These are phyloP conservation scores for Russula emetica DNA, from an alignment of 768 basidiomycete genomes.

Conservation along the genomic window DNA sequence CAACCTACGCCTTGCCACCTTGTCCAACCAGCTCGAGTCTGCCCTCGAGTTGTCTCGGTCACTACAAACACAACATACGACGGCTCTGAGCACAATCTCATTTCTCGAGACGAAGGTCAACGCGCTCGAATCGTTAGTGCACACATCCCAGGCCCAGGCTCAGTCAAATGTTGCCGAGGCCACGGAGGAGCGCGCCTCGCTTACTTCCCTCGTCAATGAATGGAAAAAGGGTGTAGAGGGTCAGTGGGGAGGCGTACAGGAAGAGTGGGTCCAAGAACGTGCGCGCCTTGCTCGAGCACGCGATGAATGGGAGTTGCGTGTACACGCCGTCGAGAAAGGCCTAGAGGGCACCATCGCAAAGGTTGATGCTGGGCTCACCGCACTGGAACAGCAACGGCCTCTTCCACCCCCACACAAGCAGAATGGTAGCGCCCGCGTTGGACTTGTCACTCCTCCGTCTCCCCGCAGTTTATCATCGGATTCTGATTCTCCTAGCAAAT, in stretches of 20 bases:
- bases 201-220: constrained; percentile 53
- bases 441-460: constrained; percentile 71
- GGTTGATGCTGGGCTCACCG: constrained; percentile 36
- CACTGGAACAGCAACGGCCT: constrained; percentile 36
- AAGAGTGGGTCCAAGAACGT: constrained; percentile 80
- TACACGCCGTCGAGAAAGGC: constrained; percentile 49
- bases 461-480: constrained; percentile 68
- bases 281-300: constrained; percentile 67
- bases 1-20: constrained; percentile 53
- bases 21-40: constrained; percentile 69
- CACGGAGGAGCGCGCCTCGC: constrained; percentile 44
- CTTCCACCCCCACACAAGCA: constrained; percentile 23
- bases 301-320: constrained; percentile 74
- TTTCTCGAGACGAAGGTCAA: constrained; percentile 64
- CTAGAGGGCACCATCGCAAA: constrained; percentile 44
- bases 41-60: constrained; percentile 68
- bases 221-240: constrained; percentile 81
- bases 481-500: constrained; percentile 35
- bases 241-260: constrained; percentile 70
- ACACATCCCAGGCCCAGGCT: constrained; percentile 43
- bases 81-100: constrained; percentile 71
- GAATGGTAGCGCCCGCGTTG: constrained; percentile 41
- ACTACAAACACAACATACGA: constrained; percentile 72
- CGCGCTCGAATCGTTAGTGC: constrained; percentile 62
- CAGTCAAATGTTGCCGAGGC: constrained; percentile 36